Evolutionary conservation across 352 stramenopile species (phyloP).

Genomic region (Phytophthora capsici): DNA sequence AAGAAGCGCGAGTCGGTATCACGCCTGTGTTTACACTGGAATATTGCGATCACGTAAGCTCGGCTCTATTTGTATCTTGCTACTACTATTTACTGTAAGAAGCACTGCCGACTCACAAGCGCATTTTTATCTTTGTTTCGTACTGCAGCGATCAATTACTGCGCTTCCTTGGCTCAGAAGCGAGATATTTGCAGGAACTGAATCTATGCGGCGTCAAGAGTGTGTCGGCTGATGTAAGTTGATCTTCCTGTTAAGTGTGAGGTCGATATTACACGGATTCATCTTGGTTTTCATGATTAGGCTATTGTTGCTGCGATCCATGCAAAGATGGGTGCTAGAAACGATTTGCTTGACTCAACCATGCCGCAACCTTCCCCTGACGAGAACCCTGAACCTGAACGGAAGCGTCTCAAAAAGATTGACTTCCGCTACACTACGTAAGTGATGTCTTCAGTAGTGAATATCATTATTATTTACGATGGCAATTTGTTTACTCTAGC

Average conservation of each 20-base stretch:
- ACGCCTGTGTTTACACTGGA: slow-evolving; percentile 86
- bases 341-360: slow-evolving; percentile 37
- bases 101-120: slow-evolving; percentile 1
- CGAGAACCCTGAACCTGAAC: slow-evolving; percentile 66
- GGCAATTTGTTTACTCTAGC: slow-evolving; percentile 30
- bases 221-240: slow-evolving; percentile 77
- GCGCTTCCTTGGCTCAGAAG: slow-evolving; percentile 72
- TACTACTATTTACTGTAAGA: no score
- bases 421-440: slow-evolving; percentile 91
- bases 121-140: neutral
- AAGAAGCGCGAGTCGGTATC: slow-evolving; percentile 84
- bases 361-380: slow-evolving; percentile 27
- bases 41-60: slow-evolving; percentile 85
- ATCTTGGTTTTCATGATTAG: no score
- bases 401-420: slow-evolving; percentile 89
- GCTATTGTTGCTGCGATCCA: slow-evolving; percentile 79
- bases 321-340: slow-evolving; percentile 74
- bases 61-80: neutral
- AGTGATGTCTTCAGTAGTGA: slow-evolving; percentile 31
- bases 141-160: slow-evolving; percentile 77
- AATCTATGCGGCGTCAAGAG: slow-evolving; percentile 90
- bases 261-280: no score
- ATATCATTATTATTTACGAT: slow-evolving; percentile 13
- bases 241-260: neutral
- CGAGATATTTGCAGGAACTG: slow-evolving; percentile 85